Base-by-base conservation (phyloP, 2,329 filamentous ascomycete species). In the Xylaria sp. region DNA sequence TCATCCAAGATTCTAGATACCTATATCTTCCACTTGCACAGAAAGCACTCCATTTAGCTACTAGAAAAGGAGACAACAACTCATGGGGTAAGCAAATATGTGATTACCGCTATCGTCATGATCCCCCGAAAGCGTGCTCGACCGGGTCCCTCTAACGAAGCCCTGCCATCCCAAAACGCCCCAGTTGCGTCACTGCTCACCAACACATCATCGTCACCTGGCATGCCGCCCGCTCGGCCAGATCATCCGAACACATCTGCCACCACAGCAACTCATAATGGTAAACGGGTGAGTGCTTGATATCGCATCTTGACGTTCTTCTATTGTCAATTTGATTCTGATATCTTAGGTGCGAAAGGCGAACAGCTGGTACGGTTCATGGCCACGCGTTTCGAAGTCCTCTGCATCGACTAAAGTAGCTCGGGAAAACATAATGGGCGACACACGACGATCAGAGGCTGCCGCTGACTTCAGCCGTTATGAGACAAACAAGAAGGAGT, bases 351-450 rank as follows among this genome's bases (percentile, higher is more conserved):
- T 84, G 44, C 83, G 82, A 67, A 88, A 88, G 75, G 79, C 83
- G 9, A 81, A 81, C 57, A 89, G 87, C 76, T 90, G 88, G 88
- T 90, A 90, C 77, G 87, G 87, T 62, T 87, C 88, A 20, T 89
- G 87, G 87, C 85, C 87, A 20, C 82, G 85, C 68, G 77, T 79
- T 40, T 80, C 84, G 36, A 90, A 90, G 74, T 86, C 88, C 6
- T 80, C 82, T 17, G 83, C 88, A 33, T 90, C 88, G 9, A 89
- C 86, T 6, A 86, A 88, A 60, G 80, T 91, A 53, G 87, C 87
- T 3, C 84, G 83, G 71, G 88, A 91, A 76, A 88, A 85, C 13
- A 90, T 90, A 33, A 79, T 87, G 54, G 88, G 87, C 36, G 87
- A 84, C 57, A 88, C 85, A 2, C 78, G 84, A 57, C 83, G 82